These are phyloP conservation scores for Botrytis sinoallii DNA, from an alignment of 2,329 filamentous ascomycete species.

Conservation along the genomic window DNA sequence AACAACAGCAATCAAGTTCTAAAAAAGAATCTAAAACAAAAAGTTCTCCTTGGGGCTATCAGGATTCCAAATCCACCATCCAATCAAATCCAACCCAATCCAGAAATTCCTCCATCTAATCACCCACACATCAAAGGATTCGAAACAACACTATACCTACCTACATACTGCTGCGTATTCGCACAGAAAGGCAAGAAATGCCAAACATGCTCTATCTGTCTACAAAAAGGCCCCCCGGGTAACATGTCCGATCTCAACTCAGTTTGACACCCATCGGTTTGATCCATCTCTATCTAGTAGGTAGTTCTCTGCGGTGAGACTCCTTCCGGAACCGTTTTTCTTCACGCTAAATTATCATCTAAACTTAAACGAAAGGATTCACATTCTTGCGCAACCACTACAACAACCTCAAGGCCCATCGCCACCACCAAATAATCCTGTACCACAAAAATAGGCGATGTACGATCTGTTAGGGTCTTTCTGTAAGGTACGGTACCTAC, in stretches of 20 bases:
- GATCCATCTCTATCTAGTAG: not conserved
- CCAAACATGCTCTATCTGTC: not conserved
- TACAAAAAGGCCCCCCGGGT: not conserved
- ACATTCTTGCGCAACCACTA: not conserved
- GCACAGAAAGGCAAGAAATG: not conserved
- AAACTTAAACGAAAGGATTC: conserved; percentile 11
- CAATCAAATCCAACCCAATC: not conserved
- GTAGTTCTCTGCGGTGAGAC: conserved; percentile 10
- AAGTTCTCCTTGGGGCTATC: not conserved
- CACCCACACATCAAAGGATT: conserved; percentile 6
- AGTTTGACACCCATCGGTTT: not conserved
- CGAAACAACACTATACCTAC: conserved; percentile 2
- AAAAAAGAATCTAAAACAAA: conserved; percentile 4
- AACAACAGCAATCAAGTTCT: conserved; percentile 8
- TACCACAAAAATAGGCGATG: no score
- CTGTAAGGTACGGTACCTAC: conserved; percentile 1
- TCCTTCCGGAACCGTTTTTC: conserved; percentile 4
- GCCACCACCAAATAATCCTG: not conserved
- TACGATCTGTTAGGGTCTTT: not conserved
- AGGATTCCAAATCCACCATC: not conserved
- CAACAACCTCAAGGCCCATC: not conserved
- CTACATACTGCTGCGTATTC: not conserved
- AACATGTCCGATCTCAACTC: not conserved
- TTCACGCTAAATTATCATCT: not conserved
- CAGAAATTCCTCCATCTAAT: not conserved